These are phyloP conservation scores for Mortierella polycephala DNA, from an alignment of 371 early-diverging fungal genomes.

Conservation along the genomic window DNA sequence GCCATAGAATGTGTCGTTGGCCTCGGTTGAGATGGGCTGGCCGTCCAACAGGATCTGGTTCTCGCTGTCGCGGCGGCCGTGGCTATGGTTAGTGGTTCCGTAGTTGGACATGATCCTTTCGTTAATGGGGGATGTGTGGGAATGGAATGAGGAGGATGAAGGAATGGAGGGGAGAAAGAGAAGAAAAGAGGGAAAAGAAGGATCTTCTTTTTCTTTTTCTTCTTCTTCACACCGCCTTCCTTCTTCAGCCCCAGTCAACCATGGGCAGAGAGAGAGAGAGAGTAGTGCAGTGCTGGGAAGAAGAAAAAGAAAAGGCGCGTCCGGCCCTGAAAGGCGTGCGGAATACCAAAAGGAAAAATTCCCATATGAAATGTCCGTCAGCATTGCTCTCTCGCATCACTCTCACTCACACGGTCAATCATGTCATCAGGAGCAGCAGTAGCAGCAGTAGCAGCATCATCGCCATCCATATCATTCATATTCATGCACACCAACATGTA, in stretches of 20 bases:
- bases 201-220: background rate
- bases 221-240: too few relatives aligned
- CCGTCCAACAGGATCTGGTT: constrained; percentile 43
- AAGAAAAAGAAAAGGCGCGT: background rate
- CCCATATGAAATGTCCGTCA: too few relatives aligned
- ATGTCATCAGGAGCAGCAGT: too few relatives aligned
- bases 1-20: constrained; percentile 45
- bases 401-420: too few relatives aligned
- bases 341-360: constrained; percentile 8
- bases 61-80: constrained; percentile 39
- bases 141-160: background rate
- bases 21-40: constrained; percentile 22
- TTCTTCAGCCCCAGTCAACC: too few relatives aligned
- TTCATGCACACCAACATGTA: too few relatives aligned
- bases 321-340: background rate
- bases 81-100: constrained; percentile 44
- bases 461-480: too few relatives aligned
- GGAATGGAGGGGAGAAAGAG: constrained; percentile 2
- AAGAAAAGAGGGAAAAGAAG: constrained; percentile 6
- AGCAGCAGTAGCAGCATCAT: too few relatives aligned
- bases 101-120: constrained; percentile 43
- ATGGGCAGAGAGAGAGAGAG: too few relatives aligned
- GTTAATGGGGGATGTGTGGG: background rate
- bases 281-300: background rate
- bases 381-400: too few relatives aligned